phyloP scores from a whole-genome alignment of 441 rosid species.

The Codiaeum variegatum region DNA sequence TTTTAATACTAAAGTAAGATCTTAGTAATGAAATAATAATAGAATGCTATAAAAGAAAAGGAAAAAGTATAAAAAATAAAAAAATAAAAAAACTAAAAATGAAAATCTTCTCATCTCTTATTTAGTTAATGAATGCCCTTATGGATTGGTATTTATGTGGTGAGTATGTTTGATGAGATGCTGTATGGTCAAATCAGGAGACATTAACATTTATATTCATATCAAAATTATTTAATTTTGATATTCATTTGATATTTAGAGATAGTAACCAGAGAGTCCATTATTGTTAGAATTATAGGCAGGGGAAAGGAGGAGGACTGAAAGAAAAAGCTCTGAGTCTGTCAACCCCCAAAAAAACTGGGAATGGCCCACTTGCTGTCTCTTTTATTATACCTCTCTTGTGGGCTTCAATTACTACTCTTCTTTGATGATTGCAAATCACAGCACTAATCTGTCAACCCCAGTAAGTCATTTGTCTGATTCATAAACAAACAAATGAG shows the following conservation, averaged over 20 bases:
- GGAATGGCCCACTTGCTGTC: slow-evolving; percentile 52
- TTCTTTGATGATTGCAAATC: slow-evolving; percentile 46
- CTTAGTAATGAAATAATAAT: too few relatives aligned
- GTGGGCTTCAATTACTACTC: slow-evolving; percentile 56
- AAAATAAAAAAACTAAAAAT: not conserved
- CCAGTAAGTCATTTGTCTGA: slow-evolving; percentile 31
- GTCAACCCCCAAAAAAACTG: slow-evolving; percentile 24
- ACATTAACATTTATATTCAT: slow-evolving; percentile 18
- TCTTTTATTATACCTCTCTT: slow-evolving; percentile 34
- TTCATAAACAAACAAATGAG: slow-evolving; percentile 34
- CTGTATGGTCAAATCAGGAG: slow-evolving; percentile 45
- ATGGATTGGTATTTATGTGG: not conserved
- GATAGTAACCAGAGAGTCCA: slow-evolving; percentile 21
- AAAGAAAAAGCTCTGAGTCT: too few relatives aligned
- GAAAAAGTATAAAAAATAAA: not conserved
- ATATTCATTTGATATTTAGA: not conserved
- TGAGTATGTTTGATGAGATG: slow-evolving; percentile 14
- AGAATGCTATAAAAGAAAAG: too few relatives aligned
- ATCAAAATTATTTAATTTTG: too few relatives aligned
- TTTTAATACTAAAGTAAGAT: too few relatives aligned
- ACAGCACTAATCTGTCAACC: slow-evolving; percentile 36
- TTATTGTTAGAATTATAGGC: slow-evolving; percentile 35
- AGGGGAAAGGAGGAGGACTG: not conserved
- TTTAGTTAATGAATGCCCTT: not conserved
- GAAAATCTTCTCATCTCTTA: not conserved